Evolutionary conservation across 2,329 filamentous ascomycete species (phyloP), one percentile per base, ranked within the genome.

Genomic region (Penicillium paneum): DNA sequence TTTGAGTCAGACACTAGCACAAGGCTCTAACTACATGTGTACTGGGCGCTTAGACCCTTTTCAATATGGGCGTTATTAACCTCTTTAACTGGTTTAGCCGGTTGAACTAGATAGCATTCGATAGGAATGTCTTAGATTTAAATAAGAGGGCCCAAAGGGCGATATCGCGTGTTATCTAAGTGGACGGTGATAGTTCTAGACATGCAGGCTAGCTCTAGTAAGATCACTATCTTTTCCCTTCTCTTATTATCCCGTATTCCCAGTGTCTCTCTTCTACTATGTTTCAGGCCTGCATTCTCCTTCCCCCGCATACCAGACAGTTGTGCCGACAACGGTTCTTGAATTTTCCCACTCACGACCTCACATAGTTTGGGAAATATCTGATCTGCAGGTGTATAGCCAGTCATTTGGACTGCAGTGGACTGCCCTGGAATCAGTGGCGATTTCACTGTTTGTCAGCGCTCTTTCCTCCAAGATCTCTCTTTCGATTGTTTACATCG

Each of bases 261-360:
- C 26, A 28, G 26, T 4, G 26, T 7, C 34, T 21, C n/a, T 29
- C 24, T 29, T 19, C 7, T 34, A 12, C 31, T 39, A 28, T 10
- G n/a, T 31, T 24, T 31, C 32, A 26, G 8, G 11, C 10, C 26
- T 8, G 19, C 49, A 52, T 52, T 53, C 54, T 8, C 15, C 11
- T 31, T n/a, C 35, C 55, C 51, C 51, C 51, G 41, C 55, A 59
- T 59, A 55, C 57, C 57, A 54, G 19, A n/a, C 54, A 43, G 57
- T 59, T 35, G 57, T 40, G 38, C 55, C 35, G 53, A 43, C 55
- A 57, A 57, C 53, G 13, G n/a, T 10, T 10, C 31, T 15, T 36
- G 17, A 19, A 29, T 4, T 8, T 45, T 15, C 36, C 19, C 17
- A 21, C 12, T 36, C 38, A 28, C 31, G 35, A 47, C 42, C 47